Base-by-base conservation (phyloP, 345 rosid genomes). In the Toxicodendron radicans region DNA sequence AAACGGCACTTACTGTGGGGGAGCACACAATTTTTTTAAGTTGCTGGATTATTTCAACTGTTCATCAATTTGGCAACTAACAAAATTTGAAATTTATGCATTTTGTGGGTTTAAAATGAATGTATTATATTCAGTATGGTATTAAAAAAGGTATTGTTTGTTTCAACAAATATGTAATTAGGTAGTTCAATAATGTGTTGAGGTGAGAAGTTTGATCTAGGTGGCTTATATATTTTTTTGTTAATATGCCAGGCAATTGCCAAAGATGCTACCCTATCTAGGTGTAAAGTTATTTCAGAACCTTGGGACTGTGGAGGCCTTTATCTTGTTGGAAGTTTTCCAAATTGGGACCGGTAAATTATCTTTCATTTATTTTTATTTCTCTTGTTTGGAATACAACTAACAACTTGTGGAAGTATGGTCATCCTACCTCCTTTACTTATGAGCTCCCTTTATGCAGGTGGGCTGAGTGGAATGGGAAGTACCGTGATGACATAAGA, bases 381-480 rank as follows among this genome's bases (percentile, higher is more conserved):
- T 53, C n/a, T 64, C 23, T 11, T 5, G 33, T 53, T 54, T 33
- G 61, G 33, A 10, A 21, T 69, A 10, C 51, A 10, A 1, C 51
- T 30, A 53, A 35, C 38, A 35, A 35, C 38, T 35, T 35, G 38
- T 35, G 38, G 38, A 35, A 35, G 38, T 6, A 35, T 35, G 38
- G 38, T 35, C 38, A 35, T 32, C 38, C 38, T 35, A 35, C 6
- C 38, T 35, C 38, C 38, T 35, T 35, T 4, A 35, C 64, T 77
- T 52, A 32, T 45, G 41, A 35, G 23, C 58, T 79, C 38, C 71
- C 59, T 52, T 72, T 72, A 43, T 76, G 88, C 86, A 95, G 97
- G 85, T 92, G 97, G 99, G 97, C 92, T 63, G 97, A 92, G 85
- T 95, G 97, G 99, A 92, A 95, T 64, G 99, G 99, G 54, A 95